These are phyloP conservation scores for Meredithiella fracta DNA, from an alignment of 2,329 filamentous ascomycete species.

Conservation along the genomic window DNA sequence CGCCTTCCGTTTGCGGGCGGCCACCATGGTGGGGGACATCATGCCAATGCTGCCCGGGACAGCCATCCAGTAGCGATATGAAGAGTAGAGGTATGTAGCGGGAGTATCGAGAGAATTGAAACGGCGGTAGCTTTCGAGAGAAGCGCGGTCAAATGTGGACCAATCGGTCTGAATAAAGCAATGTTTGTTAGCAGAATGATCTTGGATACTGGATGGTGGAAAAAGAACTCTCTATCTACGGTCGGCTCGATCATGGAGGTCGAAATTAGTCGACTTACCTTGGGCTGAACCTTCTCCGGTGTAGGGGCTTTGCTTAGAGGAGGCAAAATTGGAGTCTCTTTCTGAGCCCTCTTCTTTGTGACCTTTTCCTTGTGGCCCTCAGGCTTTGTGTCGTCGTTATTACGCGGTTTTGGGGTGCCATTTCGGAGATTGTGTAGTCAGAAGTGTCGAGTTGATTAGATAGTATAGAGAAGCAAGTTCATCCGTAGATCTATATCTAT, in stretches of 20 bases:
- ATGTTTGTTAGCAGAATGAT: slow-evolving; percentile 5
- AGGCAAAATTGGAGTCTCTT: slow-evolving; percentile 18
- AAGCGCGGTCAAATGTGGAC: slow-evolving; percentile 47
- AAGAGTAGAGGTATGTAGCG: slow-evolving; percentile 45
- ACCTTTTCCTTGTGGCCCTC: slow-evolving; percentile 20
- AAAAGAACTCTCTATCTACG: not conserved
- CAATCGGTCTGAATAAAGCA: slow-evolving; percentile 38
- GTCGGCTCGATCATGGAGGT: too few species aligned
- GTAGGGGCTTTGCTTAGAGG: slow-evolving; percentile 10
- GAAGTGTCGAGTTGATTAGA: not conserved
- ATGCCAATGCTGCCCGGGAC: slow-evolving; percentile 48
- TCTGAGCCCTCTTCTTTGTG: slow-evolving; percentile 30
- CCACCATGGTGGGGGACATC: slow-evolving; percentile 57
- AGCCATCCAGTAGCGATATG: slow-evolving; percentile 45
- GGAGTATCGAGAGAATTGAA: slow-evolving; percentile 56
- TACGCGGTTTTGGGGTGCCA: slow-evolving; percentile 32
- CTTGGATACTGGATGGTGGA: not conserved
- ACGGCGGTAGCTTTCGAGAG: slow-evolving; percentile 61
- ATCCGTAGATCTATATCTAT: not conserved
- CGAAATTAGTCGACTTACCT: slow-evolving; percentile 7
- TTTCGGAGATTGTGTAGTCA: slow-evolving; percentile 16
- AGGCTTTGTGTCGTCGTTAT: slow-evolving; percentile 31
- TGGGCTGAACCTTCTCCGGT: slow-evolving; percentile 10
- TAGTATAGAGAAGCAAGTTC: not conserved
- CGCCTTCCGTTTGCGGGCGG: slow-evolving; percentile 33